phyloP scores from a whole-genome alignment of 2,329 filamentous ascomycete genomes.

The Ceratocystis alfenasii region DNA sequence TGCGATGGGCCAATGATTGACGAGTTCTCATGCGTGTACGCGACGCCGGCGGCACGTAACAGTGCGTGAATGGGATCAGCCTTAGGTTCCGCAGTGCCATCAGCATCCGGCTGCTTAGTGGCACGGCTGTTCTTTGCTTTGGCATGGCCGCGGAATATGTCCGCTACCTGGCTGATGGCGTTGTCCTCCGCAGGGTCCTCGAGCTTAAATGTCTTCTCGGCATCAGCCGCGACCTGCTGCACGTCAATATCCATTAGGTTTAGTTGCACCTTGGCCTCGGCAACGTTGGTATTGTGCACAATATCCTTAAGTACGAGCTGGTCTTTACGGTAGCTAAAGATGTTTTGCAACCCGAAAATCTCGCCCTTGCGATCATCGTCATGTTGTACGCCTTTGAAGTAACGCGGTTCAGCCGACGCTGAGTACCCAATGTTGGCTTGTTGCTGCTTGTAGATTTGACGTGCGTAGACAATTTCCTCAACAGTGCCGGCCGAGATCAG shows the following conservation, averaged over 20 bases:
- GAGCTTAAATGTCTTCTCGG: conserved; percentile 38
- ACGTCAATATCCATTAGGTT: conserved; percentile 66
- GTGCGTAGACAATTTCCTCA: conserved; percentile 91
- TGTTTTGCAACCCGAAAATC: conserved; percentile 79
- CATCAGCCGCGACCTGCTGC: conserved; percentile 46
- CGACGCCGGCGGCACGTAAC: conserved; percentile 72
- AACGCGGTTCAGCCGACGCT: conserved; percentile 79
- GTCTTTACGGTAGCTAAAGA: conserved; percentile 70
- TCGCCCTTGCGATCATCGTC: conserved; percentile 74
- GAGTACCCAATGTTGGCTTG: conserved; percentile 97
- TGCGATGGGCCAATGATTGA: conserved; percentile 89
- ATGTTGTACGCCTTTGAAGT: conserved; percentile 90
- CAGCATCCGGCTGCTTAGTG: conserved; percentile 24
- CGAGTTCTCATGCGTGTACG: conserved; percentile 93
- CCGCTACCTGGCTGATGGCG: conserved; percentile 25
- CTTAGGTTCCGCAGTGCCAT: conserved; percentile 35
- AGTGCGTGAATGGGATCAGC: conserved; percentile 81
- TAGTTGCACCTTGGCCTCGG: conserved; percentile 79
- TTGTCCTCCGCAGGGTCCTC: conserved; percentile 37
- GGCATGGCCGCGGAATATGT: neutral
- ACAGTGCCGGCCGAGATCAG: conserved; percentile 85
- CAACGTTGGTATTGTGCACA: conserved; percentile 95
- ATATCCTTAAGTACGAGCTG: conserved; percentile 82
- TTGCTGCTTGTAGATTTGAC: conserved; percentile 98
- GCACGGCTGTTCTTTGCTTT: neutral